These are phyloP conservation scores for Maudiozyma bulderi DNA, from an alignment of 805 yeast species.

Conservation along the genomic window DNA sequence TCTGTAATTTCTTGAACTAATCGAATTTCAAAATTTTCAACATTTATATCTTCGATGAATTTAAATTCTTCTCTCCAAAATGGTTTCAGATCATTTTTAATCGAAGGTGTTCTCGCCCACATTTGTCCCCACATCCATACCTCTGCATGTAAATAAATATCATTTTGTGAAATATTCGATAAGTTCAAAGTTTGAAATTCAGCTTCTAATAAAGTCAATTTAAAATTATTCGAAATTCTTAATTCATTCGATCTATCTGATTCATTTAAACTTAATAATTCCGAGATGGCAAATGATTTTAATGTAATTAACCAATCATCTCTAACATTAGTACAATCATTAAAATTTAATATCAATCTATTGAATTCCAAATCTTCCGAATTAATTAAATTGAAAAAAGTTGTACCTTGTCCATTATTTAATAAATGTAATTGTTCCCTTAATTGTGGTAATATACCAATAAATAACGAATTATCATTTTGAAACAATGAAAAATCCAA, in stretches of 20 bases:
- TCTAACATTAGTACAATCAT: constrained; percentile 51
- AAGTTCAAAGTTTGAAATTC: constrained; percentile 31
- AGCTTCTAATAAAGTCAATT: constrained; percentile 58
- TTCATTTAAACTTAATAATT: constrained; percentile 25
- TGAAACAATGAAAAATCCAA: constrained; percentile 55
- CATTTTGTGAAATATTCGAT: not conserved
- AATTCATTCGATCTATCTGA: constrained; percentile 31
- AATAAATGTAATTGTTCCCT: constrained; percentile 29
- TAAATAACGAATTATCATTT: constrained; percentile 46
- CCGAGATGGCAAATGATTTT: constrained; percentile 52
- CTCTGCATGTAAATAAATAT: constrained; percentile 47
- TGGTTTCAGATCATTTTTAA: constrained; percentile 41
- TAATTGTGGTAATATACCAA: constrained; percentile 48
- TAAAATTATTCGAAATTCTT: constrained; percentile 44
- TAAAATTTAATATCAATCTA: constrained; percentile 43
- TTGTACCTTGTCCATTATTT: not conserved
- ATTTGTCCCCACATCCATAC: constrained; percentile 60
- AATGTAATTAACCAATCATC: constrained; percentile 73
- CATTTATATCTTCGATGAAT: constrained; percentile 45
- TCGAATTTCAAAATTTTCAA: constrained; percentile 41
- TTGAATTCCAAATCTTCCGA: constrained; percentile 1
- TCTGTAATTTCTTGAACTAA: constrained; percentile 28
- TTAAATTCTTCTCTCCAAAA: constrained; percentile 78
- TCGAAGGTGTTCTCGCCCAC: constrained; percentile 71
- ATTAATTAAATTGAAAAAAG: not conserved